Evolutionary conservation across 1,139 yeast species (phyloP), one percentile per base, ranked within the genome.

Genomic region (Saccharomyces uvarum): DNA sequence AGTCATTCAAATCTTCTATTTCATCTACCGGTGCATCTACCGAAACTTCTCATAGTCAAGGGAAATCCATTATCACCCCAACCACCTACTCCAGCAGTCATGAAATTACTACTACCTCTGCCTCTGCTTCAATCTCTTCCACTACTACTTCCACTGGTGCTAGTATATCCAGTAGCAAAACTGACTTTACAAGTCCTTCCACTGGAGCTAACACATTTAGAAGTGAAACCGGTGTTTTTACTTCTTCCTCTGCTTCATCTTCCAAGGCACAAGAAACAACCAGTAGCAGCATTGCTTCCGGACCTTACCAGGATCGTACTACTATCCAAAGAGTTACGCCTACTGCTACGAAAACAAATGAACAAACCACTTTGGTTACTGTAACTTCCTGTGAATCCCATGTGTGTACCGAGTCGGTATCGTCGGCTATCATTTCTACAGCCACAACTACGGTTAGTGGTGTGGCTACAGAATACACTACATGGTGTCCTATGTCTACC

Each of bases 381-480:
- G 72, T 79, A 70, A 78, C 82, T 57, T 73, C 77, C 53, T 80
- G 84, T 71, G 64, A 59, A 51, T 59, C 59, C 32, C 61, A 67
- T 62, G 62, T 58, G 50, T 70, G 73, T 62, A 57, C 60, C 52
- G 70, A 67, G 58, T 60, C 66, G 29, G 69, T 63, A 44, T 65
- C 72, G 53, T 62, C 67, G 60, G 72, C 72, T 61, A 59, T 65
- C 59, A 65, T 68, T 47, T 69, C 73, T 49, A 68, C 70, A 52
- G 68, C 69, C 52, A 70, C 73, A 48, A 69, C 65, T 56, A 68
- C 72, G 56, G 63, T 60, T 52, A 59, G 64, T 66, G 66, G 67
- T 61, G 61, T 60, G 51, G 61, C 67, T 58, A 69, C 72, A 54
- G 61, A 60, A 50, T 63, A 61, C 69, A 68, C 71, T 56, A 70